Base-by-base conservation (phyloP, 2,329 filamentous ascomycete species). In the Emmonsiellopsis sp. region DNA sequence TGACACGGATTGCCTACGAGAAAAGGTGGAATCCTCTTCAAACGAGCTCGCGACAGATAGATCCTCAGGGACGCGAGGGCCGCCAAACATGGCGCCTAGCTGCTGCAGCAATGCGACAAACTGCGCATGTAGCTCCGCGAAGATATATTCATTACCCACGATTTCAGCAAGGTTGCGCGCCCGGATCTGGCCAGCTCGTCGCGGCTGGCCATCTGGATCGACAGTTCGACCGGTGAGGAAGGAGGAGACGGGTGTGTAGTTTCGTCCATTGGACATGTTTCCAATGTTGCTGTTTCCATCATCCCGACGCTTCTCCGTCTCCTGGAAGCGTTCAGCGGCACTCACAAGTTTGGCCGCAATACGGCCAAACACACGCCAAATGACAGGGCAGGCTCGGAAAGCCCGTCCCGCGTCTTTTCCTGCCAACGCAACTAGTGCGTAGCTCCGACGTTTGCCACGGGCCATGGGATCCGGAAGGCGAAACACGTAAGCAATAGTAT, bases 401-500 rank as follows among this genome's bases (percentile, higher is more conserved):
- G 73, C 72, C 52, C 71, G 65, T 51, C 69, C 66, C 32, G 71
- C 70, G 55, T 81, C 78, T 53, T 76, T 77, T 2, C 78, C 78
- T 5, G 77, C 78, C 51, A 82, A 71, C 10, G 78, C 79, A 50
- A 82, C 72, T 32, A 82, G 70, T 2, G 79, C 79, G 64, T 82
- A 82, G 39, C 74, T 78, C 52, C 79, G 74, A 55, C 76, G 72
- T 55, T 77, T 74, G 37, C 79, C 79, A 53, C 79, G 76, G 8
- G 79, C 78, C 63, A 79, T 75, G 13, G 78, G 77, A 60, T 82
- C 79, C 11, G 77, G 76, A 14, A 82, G 71, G 44, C 78, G 77
- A 64, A 82, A 82, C 42, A 80, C 74, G 61, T 80, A 82, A 42
- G 79, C 78, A 51, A 82, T 78, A 14, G 79, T 81, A 66, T 81